phyloP scores from a whole-genome alignment of 2,329 filamentous ascomycete species.

The Paecilomyces sp. region DNA sequence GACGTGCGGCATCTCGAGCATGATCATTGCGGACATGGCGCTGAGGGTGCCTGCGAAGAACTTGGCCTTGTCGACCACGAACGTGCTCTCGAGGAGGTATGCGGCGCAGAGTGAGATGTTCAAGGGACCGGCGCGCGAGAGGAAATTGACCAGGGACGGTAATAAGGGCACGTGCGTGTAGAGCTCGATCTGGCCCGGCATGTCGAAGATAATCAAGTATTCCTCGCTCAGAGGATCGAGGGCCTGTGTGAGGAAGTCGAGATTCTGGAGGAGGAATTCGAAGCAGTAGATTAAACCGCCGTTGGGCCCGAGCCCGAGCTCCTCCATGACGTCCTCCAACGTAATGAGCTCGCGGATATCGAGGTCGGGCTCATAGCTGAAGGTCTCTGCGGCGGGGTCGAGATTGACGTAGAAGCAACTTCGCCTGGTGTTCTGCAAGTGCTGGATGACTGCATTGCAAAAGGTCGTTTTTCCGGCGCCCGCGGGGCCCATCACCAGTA shows the following conservation, averaged over 20 bases:
- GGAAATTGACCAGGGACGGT: slow-evolving; percentile 72
- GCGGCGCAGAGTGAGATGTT: slow-evolving; percentile 89
- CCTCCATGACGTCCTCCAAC: slow-evolving; percentile 93
- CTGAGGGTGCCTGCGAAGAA: slow-evolving; percentile 94
- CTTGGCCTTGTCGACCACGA: slow-evolving; percentile 91
- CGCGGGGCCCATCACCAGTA: slow-evolving; percentile 92
- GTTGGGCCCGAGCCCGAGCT: slow-evolving; percentile 83
- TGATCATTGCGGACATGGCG: slow-evolving; percentile 98
- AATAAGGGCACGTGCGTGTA: slow-evolving; percentile 96
- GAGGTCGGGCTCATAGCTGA: slow-evolving; percentile 84
- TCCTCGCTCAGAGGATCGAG: slow-evolving; percentile 85
- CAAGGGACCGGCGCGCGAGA: slow-evolving; percentile 70
- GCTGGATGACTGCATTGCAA: slow-evolving; percentile 85
- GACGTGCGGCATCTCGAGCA: slow-evolving; percentile 94
- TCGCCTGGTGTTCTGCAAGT: slow-evolving; percentile 83
- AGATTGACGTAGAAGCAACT: slow-evolving; percentile 98
- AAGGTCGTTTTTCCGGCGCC: slow-evolving; percentile 97
- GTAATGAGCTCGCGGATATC: slow-evolving; percentile 95
- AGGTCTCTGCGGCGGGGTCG: slow-evolving; percentile 88
- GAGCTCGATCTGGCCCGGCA: slow-evolving; percentile 97
- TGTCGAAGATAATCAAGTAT: slow-evolving; percentile 95
- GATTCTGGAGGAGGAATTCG: slow-evolving; percentile 89
- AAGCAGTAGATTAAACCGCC: slow-evolving; percentile 94
- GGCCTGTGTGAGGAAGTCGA: slow-evolving; percentile 81
- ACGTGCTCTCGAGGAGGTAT: slow-evolving; percentile 92